Evolutionary conservation across 2,329 filamentous ascomycete genomes (phyloP), one percentile per base, ranked within the genome.

Genomic region (Alternaria triticimaculans): DNA sequence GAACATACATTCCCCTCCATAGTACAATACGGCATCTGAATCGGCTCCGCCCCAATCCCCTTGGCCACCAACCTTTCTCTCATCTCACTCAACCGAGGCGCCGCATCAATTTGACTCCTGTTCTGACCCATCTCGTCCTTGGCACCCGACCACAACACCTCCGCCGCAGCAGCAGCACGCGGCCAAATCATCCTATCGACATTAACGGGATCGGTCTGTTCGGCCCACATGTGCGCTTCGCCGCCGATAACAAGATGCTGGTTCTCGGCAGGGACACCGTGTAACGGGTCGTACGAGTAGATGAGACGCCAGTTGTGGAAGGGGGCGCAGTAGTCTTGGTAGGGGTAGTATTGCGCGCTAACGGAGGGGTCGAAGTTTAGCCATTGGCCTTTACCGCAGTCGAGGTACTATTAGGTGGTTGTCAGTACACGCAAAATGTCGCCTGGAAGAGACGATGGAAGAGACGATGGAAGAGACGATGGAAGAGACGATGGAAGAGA

Each of bases 321-420:
- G 2, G 94, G 94, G 0, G 84, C 83, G 81, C 93, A 97, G 86
- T 94, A 97, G 82, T 96, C 93, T 62, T 83, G 81, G 82, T 92
- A 97, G 0, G 92, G 92, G 76, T 86, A 93, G 80, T 82, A 87
- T 2, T 72, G 66, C 18, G 83, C 69, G 67, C 86, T 86, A 15
- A 85, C 80, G 2, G 79, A 80, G 20, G 88, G 88, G 60, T 82
- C 82, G 72, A 91, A 92, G 82, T 92, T 89, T 67, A 95, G 83
- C 90, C 91, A 96, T 72, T 92, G 87, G 44, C 93, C 93, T 67
- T 90, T 87, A 28, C 93, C 92, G 76, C 93, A 96, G 81, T 96
- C 92, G 56, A 96, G 89, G 74, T 94, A 94, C 89, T 92, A 56
- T 55, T 9, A 49, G 46, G 28, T 45, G 45, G 12, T 15, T 53